A percentile compares a stretch with the other conserved stretches of the same genome.
Conservation (phyloP, 495 filamentous ascomycete species). For the Chaetomium tenue region DNA sequence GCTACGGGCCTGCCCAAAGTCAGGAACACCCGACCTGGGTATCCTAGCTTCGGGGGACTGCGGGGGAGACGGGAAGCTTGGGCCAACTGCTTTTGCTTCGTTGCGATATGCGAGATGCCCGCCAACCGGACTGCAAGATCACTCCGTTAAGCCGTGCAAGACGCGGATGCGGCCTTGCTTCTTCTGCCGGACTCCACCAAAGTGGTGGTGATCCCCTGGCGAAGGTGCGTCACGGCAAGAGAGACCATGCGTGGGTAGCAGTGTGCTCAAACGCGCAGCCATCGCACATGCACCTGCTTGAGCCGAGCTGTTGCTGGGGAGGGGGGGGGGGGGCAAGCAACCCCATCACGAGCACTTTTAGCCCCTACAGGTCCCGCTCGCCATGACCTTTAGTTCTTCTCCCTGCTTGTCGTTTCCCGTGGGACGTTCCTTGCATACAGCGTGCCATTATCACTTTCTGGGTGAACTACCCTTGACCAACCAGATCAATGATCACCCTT, state of each 20-base stretch:
- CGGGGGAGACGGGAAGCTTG: background rate
- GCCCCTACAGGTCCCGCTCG: constrained; percentile 35
- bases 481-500: background rate
- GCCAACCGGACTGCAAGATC: background rate
- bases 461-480: background rate
- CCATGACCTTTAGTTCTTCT: constrained; percentile 23
- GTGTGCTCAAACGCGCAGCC: constrained; percentile 9
- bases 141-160: background rate
- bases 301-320: background rate
- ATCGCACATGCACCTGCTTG: constrained; percentile 2
- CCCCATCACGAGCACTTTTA: constrained; percentile 21
- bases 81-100: background rate
- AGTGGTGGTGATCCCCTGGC: constrained; percentile 7
- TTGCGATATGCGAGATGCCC: background rate
- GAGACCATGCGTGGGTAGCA: background rate
- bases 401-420: constrained; percentile 19
- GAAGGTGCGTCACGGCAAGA: background rate
- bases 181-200: constrained; percentile 2
- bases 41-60: constrained; percentile 9
- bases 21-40: constrained; percentile 17
- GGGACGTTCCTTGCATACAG: constrained; percentile 29
- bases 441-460: constrained; percentile 10
- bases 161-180: background rate
- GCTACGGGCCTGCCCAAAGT: background rate
- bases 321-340: background rate